Percentiles rank a stretch among this genome's conserved stretches.
These are phyloP conservation scores for Populus hybrid DNA, from an alignment of 441 rosid genomes.

Conservation along the genomic window DNA sequence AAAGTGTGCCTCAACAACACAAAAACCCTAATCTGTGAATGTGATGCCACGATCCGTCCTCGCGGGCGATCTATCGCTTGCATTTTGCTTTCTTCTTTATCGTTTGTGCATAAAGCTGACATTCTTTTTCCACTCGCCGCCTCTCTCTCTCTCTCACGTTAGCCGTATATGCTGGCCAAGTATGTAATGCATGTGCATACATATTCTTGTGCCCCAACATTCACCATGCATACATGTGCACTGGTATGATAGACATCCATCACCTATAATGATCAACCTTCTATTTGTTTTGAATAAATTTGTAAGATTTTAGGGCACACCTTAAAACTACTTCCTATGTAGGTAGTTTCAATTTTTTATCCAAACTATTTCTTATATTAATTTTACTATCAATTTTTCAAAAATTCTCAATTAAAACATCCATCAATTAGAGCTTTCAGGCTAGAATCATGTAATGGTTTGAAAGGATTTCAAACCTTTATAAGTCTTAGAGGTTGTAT, in stretches of 20 bases:
- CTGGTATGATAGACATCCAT: not conserved
- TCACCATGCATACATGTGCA: slow-evolving; percentile 1
- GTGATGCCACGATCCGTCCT: slow-evolving; percentile 47
- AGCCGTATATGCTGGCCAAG: not conserved
- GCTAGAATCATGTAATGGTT: too few relatives aligned
- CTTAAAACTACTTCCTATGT: too few relatives aligned
- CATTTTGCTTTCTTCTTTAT: not conserved
- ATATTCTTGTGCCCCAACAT: not conserved
- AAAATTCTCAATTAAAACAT: too few relatives aligned
- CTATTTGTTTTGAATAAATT: not conserved
- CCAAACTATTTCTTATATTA: too few relatives aligned
- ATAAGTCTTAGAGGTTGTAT: too few relatives aligned
- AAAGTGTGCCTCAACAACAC: not conserved
- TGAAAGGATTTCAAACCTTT: too few relatives aligned
- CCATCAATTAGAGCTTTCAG: too few relatives aligned
- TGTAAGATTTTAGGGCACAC: not conserved
- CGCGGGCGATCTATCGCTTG: slow-evolving; percentile 12
- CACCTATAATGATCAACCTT: not conserved
- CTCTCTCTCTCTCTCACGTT: not conserved
- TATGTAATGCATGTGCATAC: not conserved
- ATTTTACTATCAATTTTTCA: too few relatives aligned
- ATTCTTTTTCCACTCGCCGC: slow-evolving; percentile 17
- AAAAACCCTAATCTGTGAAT: slow-evolving; percentile 17
- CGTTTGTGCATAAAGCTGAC: slow-evolving; percentile 20
- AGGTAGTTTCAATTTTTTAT: too few relatives aligned